A percentile compares a stretch with the other conserved stretches of the same genome.
phyloP scores from a whole-genome alignment of 2,329 filamentous ascomycete genomes.

The Scleromitrula shiraiana region DNA sequence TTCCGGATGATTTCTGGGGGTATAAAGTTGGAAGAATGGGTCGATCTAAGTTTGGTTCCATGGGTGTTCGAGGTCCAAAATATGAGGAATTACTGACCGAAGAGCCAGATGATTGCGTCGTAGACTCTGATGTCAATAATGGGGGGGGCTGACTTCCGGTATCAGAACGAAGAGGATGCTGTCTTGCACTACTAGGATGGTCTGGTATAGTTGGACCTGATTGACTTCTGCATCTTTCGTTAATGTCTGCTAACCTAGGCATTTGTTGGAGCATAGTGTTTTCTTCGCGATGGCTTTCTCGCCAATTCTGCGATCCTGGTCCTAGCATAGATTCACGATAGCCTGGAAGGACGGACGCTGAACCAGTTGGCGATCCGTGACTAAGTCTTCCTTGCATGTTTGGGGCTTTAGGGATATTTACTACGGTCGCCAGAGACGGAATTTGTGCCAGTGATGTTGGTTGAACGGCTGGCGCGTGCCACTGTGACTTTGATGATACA shows the following conservation, averaged over 20 bases:
- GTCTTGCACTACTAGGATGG: constrained; percentile 15
- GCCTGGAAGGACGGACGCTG: constrained; percentile 23
- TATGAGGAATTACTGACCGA: constrained; percentile 23
- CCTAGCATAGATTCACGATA: constrained; percentile 27
- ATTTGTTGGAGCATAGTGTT: constrained; percentile 12
- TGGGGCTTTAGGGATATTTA: neutral
- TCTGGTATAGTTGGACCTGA: constrained; percentile 11
- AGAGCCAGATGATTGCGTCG: constrained; percentile 21
- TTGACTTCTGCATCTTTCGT: constrained; percentile 17
- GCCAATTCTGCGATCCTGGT: constrained; percentile 23
- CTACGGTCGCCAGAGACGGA: constrained; percentile 12
- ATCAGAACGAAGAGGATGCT: constrained; percentile 20
- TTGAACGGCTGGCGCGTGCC: constrained; percentile 14
- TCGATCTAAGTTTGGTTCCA: constrained; percentile 27
- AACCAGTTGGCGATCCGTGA: constrained; percentile 17
- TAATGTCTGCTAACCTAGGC: constrained; percentile 13
- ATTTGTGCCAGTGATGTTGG: neutral
- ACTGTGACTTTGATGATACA: constrained; percentile 16
- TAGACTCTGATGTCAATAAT: constrained; percentile 25
- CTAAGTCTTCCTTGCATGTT: constrained; percentile 3
- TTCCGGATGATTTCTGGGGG: constrained; percentile 21
- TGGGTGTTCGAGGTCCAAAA: constrained; percentile 25
- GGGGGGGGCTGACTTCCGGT: constrained; percentile 19
- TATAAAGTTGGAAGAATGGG: constrained; percentile 23
- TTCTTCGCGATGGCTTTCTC: constrained; percentile 23